Conservation (phyloP, 805 yeast genomes). For the Yarrowia osloensis region DNA sequence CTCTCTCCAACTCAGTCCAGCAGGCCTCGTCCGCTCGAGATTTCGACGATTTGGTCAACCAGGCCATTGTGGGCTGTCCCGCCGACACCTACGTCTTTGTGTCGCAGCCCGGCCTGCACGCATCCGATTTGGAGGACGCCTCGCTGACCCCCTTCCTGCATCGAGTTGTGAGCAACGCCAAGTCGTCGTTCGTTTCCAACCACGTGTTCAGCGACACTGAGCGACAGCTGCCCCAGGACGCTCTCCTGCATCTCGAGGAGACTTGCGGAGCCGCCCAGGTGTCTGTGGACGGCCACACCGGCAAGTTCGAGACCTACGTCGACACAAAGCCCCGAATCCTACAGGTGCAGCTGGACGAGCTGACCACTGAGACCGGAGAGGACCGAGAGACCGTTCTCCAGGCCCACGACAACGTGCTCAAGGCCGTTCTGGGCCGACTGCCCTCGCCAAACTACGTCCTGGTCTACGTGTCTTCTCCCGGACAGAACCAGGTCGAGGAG, state of each 20-base stretch:
- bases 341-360: conserved; percentile 53
- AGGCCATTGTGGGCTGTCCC: conserved; percentile 44
- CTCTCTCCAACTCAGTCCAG: background rate
- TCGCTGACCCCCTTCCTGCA: conserved; percentile 45
- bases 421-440: conserved; percentile 40
- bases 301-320: conserved; percentile 53
- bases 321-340: conserved; percentile 66
- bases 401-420: conserved; percentile 38
- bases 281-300: conserved; percentile 46
- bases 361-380: conserved; percentile 42
- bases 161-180: conserved; percentile 23
- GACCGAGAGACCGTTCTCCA: conserved; percentile 20
- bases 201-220: conserved; percentile 34
- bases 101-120: conserved; percentile 54
- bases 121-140: conserved; percentile 50
- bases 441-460: conserved; percentile 44
- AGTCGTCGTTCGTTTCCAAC: conserved; percentile 21
- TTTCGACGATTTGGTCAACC: conserved; percentile 27
- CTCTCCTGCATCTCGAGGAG: conserved; percentile 37
- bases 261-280: conserved; percentile 58
- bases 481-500: conserved; percentile 15
- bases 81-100: conserved; percentile 61
- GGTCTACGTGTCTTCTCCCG: conserved; percentile 42
- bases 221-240: conserved; percentile 36
- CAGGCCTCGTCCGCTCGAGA: conserved; percentile 20